Percentiles rank a stretch among this genome's conserved stretches.
phyloP scores from a whole-genome alignment of 139 green algal genomes.

The Chlorella sp. region DNA sequence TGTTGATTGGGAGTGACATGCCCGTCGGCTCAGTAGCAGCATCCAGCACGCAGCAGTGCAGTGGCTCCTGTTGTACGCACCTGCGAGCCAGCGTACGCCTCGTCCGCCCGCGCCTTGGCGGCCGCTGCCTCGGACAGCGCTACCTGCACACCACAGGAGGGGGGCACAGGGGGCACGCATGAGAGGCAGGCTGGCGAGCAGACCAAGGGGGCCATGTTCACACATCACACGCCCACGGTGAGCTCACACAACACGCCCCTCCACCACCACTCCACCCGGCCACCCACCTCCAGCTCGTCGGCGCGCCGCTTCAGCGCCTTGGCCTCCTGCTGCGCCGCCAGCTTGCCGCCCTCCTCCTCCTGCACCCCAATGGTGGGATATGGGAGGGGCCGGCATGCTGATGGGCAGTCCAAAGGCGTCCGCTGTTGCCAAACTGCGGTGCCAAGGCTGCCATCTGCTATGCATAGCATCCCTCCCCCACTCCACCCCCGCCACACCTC shows the following conservation, averaged over 20 bases:
- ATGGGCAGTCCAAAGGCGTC: not conserved
- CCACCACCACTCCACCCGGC: not conserved
- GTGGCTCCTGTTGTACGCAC: not conserved
- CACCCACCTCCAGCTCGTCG: slow-evolving; percentile 43
- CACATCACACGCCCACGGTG: too few species aligned
- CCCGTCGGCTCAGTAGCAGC: too few species aligned
- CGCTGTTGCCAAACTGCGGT: not conserved
- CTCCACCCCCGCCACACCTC: not conserved
- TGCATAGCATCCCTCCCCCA: not conserved
- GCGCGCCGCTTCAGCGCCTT: slow-evolving; percentile 16
- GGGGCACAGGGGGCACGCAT: not conserved
- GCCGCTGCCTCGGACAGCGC: slow-evolving; percentile 18
- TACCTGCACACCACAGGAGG: slow-evolving; percentile 2
- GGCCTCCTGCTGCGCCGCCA: slow-evolving; percentile 42
- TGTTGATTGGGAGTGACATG: too few species aligned
- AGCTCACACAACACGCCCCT: too few species aligned
- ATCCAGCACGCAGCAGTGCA: not conserved
- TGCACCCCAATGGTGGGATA: not conserved
- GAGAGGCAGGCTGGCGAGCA: not conserved
- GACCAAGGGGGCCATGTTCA: too few species aligned
- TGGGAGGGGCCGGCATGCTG: not conserved
- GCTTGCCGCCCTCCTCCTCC: slow-evolving; percentile 35
- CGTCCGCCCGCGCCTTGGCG: slow-evolving; percentile 9
- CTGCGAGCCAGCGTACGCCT: slow-evolving; percentile 5
- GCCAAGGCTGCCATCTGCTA: too few species aligned